A percentile compares a stretch with the other conserved stretches of the same genome.
These are phyloP conservation scores for Kodamaea neixiangensis DNA, from an alignment of 805 yeast species.

Conservation along the genomic window DNA sequence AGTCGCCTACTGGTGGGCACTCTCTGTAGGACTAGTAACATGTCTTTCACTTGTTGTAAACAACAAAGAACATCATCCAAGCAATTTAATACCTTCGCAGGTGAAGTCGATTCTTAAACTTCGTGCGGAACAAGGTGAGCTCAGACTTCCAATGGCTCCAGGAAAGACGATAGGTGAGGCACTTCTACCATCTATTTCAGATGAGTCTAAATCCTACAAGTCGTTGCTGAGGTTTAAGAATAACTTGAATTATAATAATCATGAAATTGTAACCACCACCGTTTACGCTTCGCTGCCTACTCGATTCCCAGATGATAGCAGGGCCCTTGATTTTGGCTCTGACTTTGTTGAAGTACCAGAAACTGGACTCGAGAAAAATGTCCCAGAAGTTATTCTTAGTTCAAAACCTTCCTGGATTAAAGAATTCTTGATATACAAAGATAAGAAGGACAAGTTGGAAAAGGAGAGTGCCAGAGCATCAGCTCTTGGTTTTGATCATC, in stretches of 20 bases:
- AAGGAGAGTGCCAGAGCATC: neutral
- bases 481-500: neutral
- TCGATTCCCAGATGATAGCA: neutral
- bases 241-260: neutral
- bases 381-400: slow-evolving; percentile 6
- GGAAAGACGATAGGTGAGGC: slow-evolving; percentile 12
- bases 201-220: slow-evolving; percentile 4
- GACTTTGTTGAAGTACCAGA: neutral
- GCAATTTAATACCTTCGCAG: slow-evolving; percentile 1
- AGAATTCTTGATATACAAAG: slow-evolving; percentile 22
- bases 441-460: slow-evolving; percentile 11
- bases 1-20: neutral
- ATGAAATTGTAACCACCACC: neutral
- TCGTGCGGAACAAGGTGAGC: neutral
- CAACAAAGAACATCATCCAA: neutral
- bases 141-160: slow-evolving; percentile 4
- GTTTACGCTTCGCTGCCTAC: neutral
- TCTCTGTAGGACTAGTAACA: neutral
- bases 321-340: neutral
- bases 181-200: slow-evolving; percentile 10
- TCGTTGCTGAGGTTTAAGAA: slow-evolving; percentile 4
- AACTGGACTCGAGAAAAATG: neutral
- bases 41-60: neutral
- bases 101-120: slow-evolving; percentile 2
- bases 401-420: slow-evolving; percentile 26